Base-by-base conservation (phyloP, 176 grass and related monocot genomes). In the Elaeis guineensis region DNA sequence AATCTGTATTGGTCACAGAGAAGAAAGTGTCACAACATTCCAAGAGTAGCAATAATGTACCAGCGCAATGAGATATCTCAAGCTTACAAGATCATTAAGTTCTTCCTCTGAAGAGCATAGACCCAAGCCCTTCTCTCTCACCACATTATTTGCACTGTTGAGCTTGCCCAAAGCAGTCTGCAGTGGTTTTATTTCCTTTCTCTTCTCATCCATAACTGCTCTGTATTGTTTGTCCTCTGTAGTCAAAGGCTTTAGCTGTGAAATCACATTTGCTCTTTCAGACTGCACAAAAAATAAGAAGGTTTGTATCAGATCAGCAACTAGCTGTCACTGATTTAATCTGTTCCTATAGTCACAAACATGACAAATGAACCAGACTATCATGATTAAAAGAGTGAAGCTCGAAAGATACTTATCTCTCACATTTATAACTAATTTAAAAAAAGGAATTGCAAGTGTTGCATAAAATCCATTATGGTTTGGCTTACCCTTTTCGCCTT, bases 91-190 rank as follows among this genome's bases (percentile, higher is more conserved):
- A 60, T 85, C 66, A 39, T 98, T 76, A 78, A 98, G 93, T 63
- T 98, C 93, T 79, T 92, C 84, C 0, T 85, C 80, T 55, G 93
- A 98, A 74, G 84, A 89, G 74, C 93, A 98, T 28, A 98, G 64
- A 62, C 93, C 93, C 35, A 83, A 61, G 20, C 93, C 75, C 65
- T 92, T 86, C 20, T 86, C 84, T 50, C 82, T 76, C 58, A 83
- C 83, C 59, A 73, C 79, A 80, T 78, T 89, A 59, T 84, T 98
- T 80, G 84, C 93, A 53, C 54, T 81, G 50, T 88, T 84, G 61
- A 92, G 79, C 73, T 81, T 92, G 26, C 84, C 93, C 49, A 98
- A 77, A 74, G 80, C 82, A 58, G 58, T 79, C 57, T 75, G 82
- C 71, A 92, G 78, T 66, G 93, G 93, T 32, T 80, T 73, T 59